Conservation (phyloP, 2,329 filamentous ascomycete species). For the Gliomastix tumulicola region DNA sequence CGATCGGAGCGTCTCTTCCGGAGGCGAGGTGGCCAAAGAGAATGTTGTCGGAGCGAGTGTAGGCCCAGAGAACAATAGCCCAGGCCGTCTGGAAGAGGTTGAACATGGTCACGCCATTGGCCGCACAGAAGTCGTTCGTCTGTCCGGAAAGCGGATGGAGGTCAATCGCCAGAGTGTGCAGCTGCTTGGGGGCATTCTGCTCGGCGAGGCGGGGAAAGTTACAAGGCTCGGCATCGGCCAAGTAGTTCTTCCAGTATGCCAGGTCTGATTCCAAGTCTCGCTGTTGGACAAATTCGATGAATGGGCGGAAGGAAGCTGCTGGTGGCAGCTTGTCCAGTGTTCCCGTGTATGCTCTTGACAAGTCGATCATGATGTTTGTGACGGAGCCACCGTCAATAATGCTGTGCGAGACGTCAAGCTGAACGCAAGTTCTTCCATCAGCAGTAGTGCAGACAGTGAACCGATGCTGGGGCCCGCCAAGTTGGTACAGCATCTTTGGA, state of each 20-base stretch:
- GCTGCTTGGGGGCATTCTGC: not conserved
- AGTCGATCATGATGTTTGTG: slow-evolving; percentile 1
- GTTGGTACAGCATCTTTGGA: slow-evolving; percentile 10
- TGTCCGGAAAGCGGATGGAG: not conserved
- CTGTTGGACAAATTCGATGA: slow-evolving; percentile 8
- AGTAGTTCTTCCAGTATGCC: slow-evolving; percentile 5
- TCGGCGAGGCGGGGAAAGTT: not conserved
- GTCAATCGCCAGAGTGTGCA: slow-evolving; percentile 2
- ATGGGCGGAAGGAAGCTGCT: not conserved
- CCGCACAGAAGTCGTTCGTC: slow-evolving; percentile 2
- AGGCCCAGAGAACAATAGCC: slow-evolving; percentile 40
- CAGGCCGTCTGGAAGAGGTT: slow-evolving; percentile 44
- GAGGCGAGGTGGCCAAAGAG: slow-evolving; percentile 48
- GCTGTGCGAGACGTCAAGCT: slow-evolving; percentile 1
- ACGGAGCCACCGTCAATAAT: slow-evolving; percentile 3
- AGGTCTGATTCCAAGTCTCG: slow-evolving; percentile 5
- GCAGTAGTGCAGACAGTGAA: slow-evolving; percentile 9
- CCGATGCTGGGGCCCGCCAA: slow-evolving; percentile 1
- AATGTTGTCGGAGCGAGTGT: slow-evolving; percentile 37
- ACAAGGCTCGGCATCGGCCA: not conserved
- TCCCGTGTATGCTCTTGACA: not conserved
- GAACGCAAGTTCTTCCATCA: not conserved
- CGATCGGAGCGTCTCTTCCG: slow-evolving; percentile 44
- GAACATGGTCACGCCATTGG: slow-evolving; percentile 34
- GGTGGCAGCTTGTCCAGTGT: slow-evolving; percentile 5